phyloP scores from a whole-genome alignment of 2,329 filamentous ascomycete species.

The Fusarium virguliforme region DNA sequence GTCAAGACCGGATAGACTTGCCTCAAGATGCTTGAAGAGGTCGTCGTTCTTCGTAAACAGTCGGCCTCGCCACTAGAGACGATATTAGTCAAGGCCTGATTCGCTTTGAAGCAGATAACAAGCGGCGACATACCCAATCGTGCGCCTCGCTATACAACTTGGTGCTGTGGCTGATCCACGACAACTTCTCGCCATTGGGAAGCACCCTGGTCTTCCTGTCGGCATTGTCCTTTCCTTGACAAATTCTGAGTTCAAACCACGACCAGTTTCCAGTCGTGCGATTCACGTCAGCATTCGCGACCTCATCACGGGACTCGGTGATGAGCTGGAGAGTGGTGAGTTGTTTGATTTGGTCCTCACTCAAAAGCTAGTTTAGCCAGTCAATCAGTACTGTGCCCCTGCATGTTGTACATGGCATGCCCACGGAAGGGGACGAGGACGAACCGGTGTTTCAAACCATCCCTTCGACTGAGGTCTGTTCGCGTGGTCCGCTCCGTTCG shows the following conservation, averaged over 20 bases:
- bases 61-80: background rate
- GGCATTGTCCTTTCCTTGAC: background rate
- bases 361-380: background rate
- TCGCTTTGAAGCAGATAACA: background rate
- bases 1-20: background rate
- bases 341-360: background rate
- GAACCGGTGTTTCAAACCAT: too few relatives aligned
- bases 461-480: too few relatives aligned
- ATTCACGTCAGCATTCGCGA: background rate
- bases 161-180: background rate
- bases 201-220: background rate
- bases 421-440: too few relatives aligned
- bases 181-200: background rate
- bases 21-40: constrained; percentile 2
- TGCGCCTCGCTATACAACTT: background rate
- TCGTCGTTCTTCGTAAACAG: background rate
- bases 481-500: too few relatives aligned
- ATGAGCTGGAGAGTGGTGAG: background rate
- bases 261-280: background rate
- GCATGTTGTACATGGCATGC: too few relatives aligned
- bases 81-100: background rate
- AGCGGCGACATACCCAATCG: background rate
- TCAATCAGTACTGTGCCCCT: too few relatives aligned
- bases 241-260: background rate
- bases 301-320: background rate